Conservation (phyloP, 2,329 filamentous ascomycete species). For the Ophiostoma pallidulum region DNA sequence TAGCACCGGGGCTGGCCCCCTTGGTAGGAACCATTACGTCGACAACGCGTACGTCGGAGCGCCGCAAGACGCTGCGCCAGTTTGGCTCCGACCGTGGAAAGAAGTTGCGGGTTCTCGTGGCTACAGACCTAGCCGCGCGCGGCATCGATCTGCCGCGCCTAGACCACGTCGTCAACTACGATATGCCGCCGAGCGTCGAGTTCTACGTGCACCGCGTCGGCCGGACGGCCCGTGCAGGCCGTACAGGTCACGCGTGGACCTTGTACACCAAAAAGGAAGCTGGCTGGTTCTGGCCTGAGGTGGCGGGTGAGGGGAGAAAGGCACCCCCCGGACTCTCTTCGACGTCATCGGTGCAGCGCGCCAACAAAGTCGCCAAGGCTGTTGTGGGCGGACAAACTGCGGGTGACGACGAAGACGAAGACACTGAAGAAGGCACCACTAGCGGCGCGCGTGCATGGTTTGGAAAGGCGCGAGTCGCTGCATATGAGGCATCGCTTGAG, state of each 20-base stretch:
- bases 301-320: conserved; percentile 46
- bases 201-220: conserved; percentile 89
- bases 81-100: conserved; percentile 46
- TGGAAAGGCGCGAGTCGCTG: conserved; percentile 34
- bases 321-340: neutral
- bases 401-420: conserved; percentile 25
- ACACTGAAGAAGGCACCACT: neutral
- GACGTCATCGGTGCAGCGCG: conserved; percentile 27
- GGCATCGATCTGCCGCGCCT: conserved; percentile 76
- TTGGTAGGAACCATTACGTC: conserved; percentile 65
- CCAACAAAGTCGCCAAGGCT: conserved; percentile 37
- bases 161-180: conserved; percentile 87
- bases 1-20: conserved; percentile 48
- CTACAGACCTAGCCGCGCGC: conserved; percentile 86
- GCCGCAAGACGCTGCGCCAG: conserved; percentile 56
- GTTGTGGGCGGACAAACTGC: conserved; percentile 23
- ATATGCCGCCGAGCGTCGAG: conserved; percentile 70
- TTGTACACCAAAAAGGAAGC: conserved; percentile 74
- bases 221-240: conserved; percentile 75
- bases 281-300: conserved; percentile 84
- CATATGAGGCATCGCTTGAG: conserved; percentile 49
- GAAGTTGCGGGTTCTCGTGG: conserved; percentile 62
- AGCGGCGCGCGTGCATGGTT: conserved; percentile 28
- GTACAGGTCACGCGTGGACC: conserved; percentile 72
- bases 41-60: conserved; percentile 61